Conservation (phyloP, 768 basidiomycete genomes). For the Mycena capillaripes region DNA sequence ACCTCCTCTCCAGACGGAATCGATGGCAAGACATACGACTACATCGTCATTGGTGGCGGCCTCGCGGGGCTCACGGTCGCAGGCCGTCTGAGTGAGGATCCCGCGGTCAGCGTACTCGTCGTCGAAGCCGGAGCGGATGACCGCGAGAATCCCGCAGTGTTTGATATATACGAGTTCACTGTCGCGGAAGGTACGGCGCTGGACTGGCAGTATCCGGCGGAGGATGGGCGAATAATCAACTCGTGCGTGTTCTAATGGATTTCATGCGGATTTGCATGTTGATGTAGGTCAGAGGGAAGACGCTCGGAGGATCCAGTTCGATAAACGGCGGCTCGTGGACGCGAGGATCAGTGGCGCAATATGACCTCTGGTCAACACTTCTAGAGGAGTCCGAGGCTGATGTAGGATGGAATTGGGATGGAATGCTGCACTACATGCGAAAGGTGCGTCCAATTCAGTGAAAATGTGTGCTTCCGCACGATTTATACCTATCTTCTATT, state of each 20-base stretch:
- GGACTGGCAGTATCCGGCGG: conserved; percentile 62
- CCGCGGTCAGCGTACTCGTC: conserved; percentile 57
- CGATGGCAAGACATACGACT: conserved; percentile 56
- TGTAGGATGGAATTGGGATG: conserved; percentile 23
- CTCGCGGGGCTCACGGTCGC: conserved; percentile 65
- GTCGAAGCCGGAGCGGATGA: conserved; percentile 68
- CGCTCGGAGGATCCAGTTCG: conserved; percentile 60
- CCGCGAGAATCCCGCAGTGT: conserved; percentile 57
- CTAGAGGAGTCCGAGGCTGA: conserved; percentile 40
- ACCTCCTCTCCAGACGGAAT: conserved; percentile 47
- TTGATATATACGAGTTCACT: conserved; percentile 61
- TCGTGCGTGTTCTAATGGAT: conserved; percentile 48
- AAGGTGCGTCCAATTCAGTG: not conserved
- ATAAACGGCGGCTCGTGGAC: conserved; percentile 65
- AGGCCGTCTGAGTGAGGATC: conserved; percentile 60
- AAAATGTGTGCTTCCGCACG: no score
- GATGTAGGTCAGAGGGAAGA: conserved; percentile 55
- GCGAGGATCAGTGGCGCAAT: conserved; percentile 59
- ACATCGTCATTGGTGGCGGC: conserved; percentile 62
- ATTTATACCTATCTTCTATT: not conserved
- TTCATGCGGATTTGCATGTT: not conserved
- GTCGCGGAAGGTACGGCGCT: conserved; percentile 53
- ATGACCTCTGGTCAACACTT: conserved; percentile 57
- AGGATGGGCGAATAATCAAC: conserved; percentile 54
- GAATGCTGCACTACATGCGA: conserved; percentile 22